Base-by-base conservation (phyloP, 78 protist genomes). In the Monocercomonoides exilis region DNA sequence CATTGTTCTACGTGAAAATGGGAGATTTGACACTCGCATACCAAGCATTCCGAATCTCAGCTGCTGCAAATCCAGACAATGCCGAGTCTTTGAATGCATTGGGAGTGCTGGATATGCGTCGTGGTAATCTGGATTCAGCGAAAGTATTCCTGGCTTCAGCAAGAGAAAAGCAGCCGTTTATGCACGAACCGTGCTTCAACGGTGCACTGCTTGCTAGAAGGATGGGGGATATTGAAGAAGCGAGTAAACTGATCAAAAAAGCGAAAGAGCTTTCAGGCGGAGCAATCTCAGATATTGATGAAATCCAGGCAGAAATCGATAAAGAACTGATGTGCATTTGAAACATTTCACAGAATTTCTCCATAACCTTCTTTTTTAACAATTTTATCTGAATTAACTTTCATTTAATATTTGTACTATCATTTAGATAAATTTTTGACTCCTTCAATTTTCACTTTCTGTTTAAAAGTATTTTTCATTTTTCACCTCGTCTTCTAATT, bases 1-100 rank as follows among this genome's bases (percentile, higher is more conserved):
- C 92, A 0, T 90, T 89, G 43, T 84, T 93, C n/a, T 93, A 92
- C n/a, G 84, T 95, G 29, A 93, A 93, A 3, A 90, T 93, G 41
- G 94, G 97, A 0, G 95, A 95, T 41, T 46, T 89, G 3, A 89
- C 90, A 2, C 89, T 95, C 1, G 95, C 95, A 0, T 90, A 91
- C 77, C 95, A 95, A 80, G 91, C 94, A 2, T 89, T 91, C 44
- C 77, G 5, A 3, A 1, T 86, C 35, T 36, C 88, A 4, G 2
- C 45, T 2, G 3, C 81, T 1, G 46, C 41, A 2, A 86, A 86
- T 64, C 43, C 82, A 5, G 2, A 63, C 2, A 1, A 86, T 5
- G 35, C 81, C 3, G 88, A 86, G 43, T 77, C 88, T 33, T 35
- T 54, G 41, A 86, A 63, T 2, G 80, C 77, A 5, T 2, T 86